These are phyloP conservation scores for Floccularia luteovirens DNA, from an alignment of 768 basidiomycete species.

Conservation along the genomic window DNA sequence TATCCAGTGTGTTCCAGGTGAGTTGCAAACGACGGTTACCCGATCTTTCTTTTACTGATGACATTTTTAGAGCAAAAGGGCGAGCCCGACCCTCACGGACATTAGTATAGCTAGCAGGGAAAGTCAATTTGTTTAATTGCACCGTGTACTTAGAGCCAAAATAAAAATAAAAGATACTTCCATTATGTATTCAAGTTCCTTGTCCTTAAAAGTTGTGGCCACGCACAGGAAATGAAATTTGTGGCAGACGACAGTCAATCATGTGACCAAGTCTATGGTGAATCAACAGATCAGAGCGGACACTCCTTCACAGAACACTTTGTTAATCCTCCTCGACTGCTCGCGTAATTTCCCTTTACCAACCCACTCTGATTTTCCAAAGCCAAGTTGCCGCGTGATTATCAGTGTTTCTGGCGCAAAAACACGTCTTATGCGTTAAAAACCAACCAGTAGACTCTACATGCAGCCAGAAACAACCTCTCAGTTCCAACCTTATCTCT, in stretches of 20 bases:
- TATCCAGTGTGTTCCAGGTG: conserved; percentile 85
- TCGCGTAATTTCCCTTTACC: not conserved
- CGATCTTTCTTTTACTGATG: conserved; percentile 9
- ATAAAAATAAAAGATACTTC: not conserved
- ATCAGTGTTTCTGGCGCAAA: conserved; percentile 1
- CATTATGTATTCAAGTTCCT: not conserved
- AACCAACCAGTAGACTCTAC: conserved; percentile 14
- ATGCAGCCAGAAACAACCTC: conserved; percentile 55
- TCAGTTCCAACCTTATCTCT: conserved; percentile 47
- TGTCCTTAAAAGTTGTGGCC: not conserved
- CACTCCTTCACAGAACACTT: not conserved
- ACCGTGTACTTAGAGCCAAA: not conserved
- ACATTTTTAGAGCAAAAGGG: conserved; percentile 52
- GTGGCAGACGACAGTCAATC: not conserved
- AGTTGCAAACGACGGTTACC: conserved; percentile 17
- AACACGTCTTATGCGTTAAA: not conserved
- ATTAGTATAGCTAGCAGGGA: conserved; percentile 25
- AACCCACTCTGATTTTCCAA: not conserved
- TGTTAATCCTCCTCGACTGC: not conserved
- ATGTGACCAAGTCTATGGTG: not conserved
- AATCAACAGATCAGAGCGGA: not conserved
- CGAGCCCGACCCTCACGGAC: conserved; percentile 71
- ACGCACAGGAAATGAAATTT: too few relatives aligned
- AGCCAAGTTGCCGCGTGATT: conserved; percentile 7
- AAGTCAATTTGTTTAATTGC: not conserved